Evolutionary conservation across 1,284 basidiomycete species (phyloP), one percentile per base, ranked within the genome.

Genomic region (Pseudozyma sp.): DNA sequence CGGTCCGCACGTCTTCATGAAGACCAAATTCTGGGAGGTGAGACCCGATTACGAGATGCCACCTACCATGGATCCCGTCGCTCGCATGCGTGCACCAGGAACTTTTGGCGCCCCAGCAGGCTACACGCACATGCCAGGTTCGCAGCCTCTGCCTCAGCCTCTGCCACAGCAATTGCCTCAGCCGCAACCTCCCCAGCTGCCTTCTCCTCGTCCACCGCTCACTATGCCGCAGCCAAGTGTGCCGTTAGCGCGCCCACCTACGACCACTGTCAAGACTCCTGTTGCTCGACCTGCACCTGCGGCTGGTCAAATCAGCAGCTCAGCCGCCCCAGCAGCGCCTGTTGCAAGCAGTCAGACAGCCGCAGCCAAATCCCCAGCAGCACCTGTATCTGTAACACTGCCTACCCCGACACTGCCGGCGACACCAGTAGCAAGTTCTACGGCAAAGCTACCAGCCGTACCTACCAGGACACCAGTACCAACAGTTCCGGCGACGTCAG

Each of bases 21-120:
- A 74, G 52, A 80, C 79, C 55, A 77, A 76, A n/a, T 79, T 83
- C 60, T 81, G 77, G 75, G 80, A 82, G 47, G 69, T 78, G 9
- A 64, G 78, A 11, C 78, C 72, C 5, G 76, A 78, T 40, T 67
- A 71, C 42, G 71, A 76, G 59, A 25, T 69, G 52, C 64, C 68
- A 10, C 62, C 71, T 1, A 35, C 39, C 16, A 65, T 70, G 59
- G 52, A 51, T 14, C 36, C 53, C 3, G 48, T 67, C 11, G 52
- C 53, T 12, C 49, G 58, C 31, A 59, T 71, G 48, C 62, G 63
- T 47, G 62, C 58, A 38, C 54, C 62, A 13, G 59, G 53, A 25
- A 47, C 61, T 5, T 68, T 45, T 53, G 59, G 59, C 13, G 52
- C 21, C 19, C 34, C 52, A 16, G 21, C 66, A 40, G 53, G 40